Base-by-base conservation (phyloP, 495 filamentous ascomycete species). In the Penicillium parvum region DNA sequence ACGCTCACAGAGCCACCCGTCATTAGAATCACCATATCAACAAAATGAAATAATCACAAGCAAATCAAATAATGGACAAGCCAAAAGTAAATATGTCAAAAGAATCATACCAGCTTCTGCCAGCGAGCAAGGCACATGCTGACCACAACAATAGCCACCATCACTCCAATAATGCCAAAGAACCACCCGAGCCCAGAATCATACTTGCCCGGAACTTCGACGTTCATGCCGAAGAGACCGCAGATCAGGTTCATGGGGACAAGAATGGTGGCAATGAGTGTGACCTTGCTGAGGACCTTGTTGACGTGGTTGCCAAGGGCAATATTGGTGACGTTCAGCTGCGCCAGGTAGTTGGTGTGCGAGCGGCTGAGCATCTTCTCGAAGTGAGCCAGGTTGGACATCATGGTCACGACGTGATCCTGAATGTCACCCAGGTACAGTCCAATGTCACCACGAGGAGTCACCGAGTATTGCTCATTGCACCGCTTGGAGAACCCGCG, bases 391-490 rank as follows among this genome's bases (percentile, higher is more conserved):
- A 98, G 68, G 63, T 95, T 98, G 50, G 82, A 86, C 79, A 95
- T 94, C 92, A 97, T 96, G 46, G 92, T 97, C 22, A 98, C 88
- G 23, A 98, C 91, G 75, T 98, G 92, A 68, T 98, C 92, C 61
- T 98, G 92, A 47, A 97, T 95, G 71, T 98, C 92, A 47, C 88
- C 86, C 3, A 98, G 73, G 57, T 97, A 98, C 46, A 98, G 76
- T 10, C 90, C 92, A 54, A 98, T 95, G 60, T 98, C 92, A 63
- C 88, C 90, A 18, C 88, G 84, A 0, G 92, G 92, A 9, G 92
- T 94, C 35, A 96, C 83, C 50, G 86, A 82, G 73, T 92, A 97
- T 47, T 95, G 85, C 53, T 95, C 89, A 64, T 96, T 98, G 77
- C 92, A 98, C 32, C 92, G 84, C 67, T 98, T 98, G 22, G 92